Base-by-base conservation (phyloP, 2,329 filamentous ascomycete genomes). In the Hypoxylon sp. region DNA sequence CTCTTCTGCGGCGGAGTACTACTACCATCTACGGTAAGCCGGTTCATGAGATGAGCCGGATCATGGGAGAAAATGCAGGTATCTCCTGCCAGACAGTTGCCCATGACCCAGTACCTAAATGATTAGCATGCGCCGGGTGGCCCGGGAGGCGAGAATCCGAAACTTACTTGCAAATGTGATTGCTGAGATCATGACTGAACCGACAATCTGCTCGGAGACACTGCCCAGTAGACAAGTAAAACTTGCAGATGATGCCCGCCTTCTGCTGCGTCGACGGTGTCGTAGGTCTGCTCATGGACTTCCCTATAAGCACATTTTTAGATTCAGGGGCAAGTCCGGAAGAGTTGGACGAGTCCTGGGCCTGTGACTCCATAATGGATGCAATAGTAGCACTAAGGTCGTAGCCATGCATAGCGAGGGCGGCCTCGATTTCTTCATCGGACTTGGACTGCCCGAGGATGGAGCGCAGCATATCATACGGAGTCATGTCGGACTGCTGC, bases 1-100 rank as follows among this genome's bases (percentile, higher is more conserved):
- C 80, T 76, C 55, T 84, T 81, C 57, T 85, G 83, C n/a, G 88
- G 85, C 49, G 88, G 84, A 33, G 87, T 88, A 66, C 81, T 81
- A 56, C 84, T 79, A 41, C 86, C 90, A 62, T 91, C 89, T 11
- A 97, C 77, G 26, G 83, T 86, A 62, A 99, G 83, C 67, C 90
- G 90, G 69, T 89, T 92, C 77, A 97, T 87, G 11, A 97, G 83
- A 65, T 92, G 86, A 1, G 92, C 87, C 2, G 95, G 95, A 68
- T 99, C 95, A 75, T 99, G 95, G 11, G 94, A 98, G 78, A 99
- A 99, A 58, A 97, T 91, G 74, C 95, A 99, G 2, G 92, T 93
- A 55, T 92, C 89, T 29, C 95, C 94, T 17, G 95, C 95, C 27
- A 99, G 83, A 72, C 95, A 99, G 69, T 94, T 97, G 1, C 95